Evolutionary conservation across 1,139 yeast species (phyloP).

Genomic region (Taphrina flavorubra): DNA sequence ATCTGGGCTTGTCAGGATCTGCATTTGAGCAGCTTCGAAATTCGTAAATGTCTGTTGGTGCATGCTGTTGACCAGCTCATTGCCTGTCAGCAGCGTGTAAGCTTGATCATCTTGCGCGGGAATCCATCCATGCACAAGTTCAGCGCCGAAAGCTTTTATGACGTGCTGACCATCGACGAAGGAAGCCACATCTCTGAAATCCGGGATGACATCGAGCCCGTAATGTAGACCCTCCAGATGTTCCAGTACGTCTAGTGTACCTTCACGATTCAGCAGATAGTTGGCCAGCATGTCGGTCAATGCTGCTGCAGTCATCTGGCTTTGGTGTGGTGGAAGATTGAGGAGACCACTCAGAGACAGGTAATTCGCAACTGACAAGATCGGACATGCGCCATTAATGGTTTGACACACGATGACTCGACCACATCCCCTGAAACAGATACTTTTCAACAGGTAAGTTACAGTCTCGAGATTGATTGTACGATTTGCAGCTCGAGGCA

Average conservation of each 20-base stretch:
- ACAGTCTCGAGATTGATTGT: neutral
- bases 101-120: slow-evolving; percentile 51
- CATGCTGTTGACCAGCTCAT: slow-evolving; percentile 46
- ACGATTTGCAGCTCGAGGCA: neutral
- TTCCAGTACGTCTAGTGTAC: slow-evolving; percentile 57
- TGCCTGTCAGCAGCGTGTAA: slow-evolving; percentile 49
- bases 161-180: slow-evolving; percentile 55
- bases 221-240: slow-evolving; percentile 58
- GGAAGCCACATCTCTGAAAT: slow-evolving; percentile 69
- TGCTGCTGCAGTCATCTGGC: slow-evolving; percentile 6
- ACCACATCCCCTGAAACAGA: slow-evolving; percentile 11
- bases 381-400: slow-evolving; percentile 34
- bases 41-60: slow-evolving; percentile 2
- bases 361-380: slow-evolving; percentile 35
- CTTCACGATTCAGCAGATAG: slow-evolving; percentile 15
- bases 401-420: slow-evolving; percentile 25
- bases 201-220: slow-evolving; percentile 77
- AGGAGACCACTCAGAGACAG: slow-evolving; percentile 23
- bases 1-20: slow-evolving; percentile 18
- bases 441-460: slow-evolving; percentile 11
- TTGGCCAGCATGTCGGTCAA: slow-evolving; percentile 33
- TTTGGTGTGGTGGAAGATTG: slow-evolving; percentile 6
- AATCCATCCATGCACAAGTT: slow-evolving; percentile 62
- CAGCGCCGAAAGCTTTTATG: slow-evolving; percentile 57
- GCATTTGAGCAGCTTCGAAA: slow-evolving; percentile 26